Evolutionary conservation across 208 protist genomes (phyloP).

Genomic region (Trypanosoma avium): DNA sequence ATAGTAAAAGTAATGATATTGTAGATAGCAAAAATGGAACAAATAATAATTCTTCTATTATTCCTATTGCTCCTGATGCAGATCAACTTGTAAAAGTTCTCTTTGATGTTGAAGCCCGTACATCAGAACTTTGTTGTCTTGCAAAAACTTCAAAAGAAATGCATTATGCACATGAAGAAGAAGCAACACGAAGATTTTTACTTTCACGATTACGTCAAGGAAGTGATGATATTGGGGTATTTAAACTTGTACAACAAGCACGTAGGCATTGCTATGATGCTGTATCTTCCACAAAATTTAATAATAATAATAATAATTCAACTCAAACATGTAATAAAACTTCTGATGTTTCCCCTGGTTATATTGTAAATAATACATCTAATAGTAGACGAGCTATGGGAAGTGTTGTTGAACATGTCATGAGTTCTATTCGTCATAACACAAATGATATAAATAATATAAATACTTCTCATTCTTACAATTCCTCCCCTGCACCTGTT

Average conservation of each 20-base stretch:
- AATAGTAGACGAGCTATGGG: too few species aligned
- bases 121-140: conserved; percentile 11
- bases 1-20: not conserved
- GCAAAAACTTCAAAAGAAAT: conserved; percentile 4
- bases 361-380: too few species aligned
- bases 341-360: too few species aligned
- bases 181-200: conserved; percentile 18
- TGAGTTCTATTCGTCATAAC: not conserved
- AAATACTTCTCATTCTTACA: too few species aligned
- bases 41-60: not conserved
- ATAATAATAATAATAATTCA: too few species aligned
- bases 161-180: conserved; percentile 11
- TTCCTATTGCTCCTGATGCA: conserved; percentile 23
- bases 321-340: too few species aligned
- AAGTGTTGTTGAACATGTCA: conserved; percentile 14
- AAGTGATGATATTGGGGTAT: not conserved
- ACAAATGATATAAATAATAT: too few species aligned
- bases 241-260: conserved; percentile 7
- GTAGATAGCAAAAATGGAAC: not conserved
- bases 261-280: too few species aligned
- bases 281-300: too few species aligned
- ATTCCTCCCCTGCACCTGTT: not conserved
- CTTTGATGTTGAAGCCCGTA: conserved; percentile 22
- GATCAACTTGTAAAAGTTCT: conserved; percentile 22
- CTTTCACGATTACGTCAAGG: conserved; percentile 19